phyloP scores from a whole-genome alignment of 192 early-diverging fungal species.

The Chytriomyces sp. region DNA sequence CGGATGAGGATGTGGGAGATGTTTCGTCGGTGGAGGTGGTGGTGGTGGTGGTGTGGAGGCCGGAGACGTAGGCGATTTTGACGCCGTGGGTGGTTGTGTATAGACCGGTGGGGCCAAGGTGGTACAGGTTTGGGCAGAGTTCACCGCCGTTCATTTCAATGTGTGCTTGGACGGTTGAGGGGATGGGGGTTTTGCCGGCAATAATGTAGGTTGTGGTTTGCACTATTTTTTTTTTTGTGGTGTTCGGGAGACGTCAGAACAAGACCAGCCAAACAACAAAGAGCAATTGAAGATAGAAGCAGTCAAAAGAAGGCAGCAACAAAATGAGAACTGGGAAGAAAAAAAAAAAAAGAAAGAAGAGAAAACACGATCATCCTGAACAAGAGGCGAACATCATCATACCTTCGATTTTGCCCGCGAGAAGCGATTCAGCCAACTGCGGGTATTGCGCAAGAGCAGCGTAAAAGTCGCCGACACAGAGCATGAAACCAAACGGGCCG shows the following conservation, averaged over 20 bases:
- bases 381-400: background rate
- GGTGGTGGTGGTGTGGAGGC: conserved; percentile 18
- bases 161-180: conserved; percentile 56
- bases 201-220: conserved; percentile 80
- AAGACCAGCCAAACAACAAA: too few species aligned
- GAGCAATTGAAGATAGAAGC: too few species aligned
- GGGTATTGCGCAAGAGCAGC: conserved; percentile 41
- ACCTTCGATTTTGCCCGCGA: conserved; percentile 37
- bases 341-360: too few species aligned
- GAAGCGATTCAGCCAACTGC: background rate
- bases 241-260: background rate
- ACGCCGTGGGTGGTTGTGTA: conserved; percentile 65
- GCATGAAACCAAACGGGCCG: conserved; percentile 84
- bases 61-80: conserved; percentile 67
- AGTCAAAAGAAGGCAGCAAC: too few species aligned
- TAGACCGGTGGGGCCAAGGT: conserved; percentile 63
- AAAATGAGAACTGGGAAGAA: too few species aligned
- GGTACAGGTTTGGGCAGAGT: conserved; percentile 75
- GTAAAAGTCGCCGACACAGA: conserved; percentile 86
- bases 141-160: conserved; percentile 68
- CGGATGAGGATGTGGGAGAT: background rate
- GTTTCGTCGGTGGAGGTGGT: conserved; percentile 42
- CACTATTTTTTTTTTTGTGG: conserved; percentile 42
- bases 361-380: too few species aligned
- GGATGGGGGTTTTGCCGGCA: conserved; percentile 67